These are phyloP conservation scores for Endogone sp. DNA, from an alignment of 192 early-diverging fungal genomes.

Conservation along the genomic window DNA sequence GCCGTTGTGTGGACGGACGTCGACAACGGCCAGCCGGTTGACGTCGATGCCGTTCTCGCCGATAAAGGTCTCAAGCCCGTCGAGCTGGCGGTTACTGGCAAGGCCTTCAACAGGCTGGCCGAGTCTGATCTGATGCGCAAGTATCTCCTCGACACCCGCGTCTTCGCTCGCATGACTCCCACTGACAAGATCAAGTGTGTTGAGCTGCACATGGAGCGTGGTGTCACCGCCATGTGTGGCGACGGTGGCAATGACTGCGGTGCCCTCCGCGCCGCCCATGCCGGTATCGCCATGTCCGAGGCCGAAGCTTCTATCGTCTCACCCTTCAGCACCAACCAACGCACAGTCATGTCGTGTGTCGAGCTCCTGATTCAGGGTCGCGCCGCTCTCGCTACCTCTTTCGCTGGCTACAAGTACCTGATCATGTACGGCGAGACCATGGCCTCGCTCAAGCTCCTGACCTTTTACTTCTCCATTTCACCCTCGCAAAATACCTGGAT, in stretches of 20 bases:
- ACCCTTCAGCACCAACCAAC: constrained; percentile 65
- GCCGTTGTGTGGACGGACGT: constrained; percentile 56
- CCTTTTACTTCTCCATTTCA: constrained; percentile 64
- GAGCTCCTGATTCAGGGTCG: constrained; percentile 67
- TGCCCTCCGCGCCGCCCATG: constrained; percentile 78
- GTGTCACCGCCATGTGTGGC: constrained; percentile 80
- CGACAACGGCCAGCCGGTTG: constrained; percentile 30
- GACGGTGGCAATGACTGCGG: constrained; percentile 86
- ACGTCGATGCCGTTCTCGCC: constrained; percentile 21
- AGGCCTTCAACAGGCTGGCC: constrained; percentile 55
- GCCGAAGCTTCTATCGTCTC: constrained; percentile 81
- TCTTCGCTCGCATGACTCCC: constrained; percentile 80
- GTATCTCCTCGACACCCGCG: constrained; percentile 62
- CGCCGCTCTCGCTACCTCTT: constrained; percentile 62
- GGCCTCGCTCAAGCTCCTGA: constrained; percentile 54
- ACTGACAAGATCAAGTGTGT: constrained; percentile 75
- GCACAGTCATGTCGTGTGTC: constrained; percentile 65
- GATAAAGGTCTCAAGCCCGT: constrained; percentile 30
- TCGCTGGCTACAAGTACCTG: constrained; percentile 68
- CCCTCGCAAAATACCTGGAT: constrained; percentile 66
- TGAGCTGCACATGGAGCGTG: constrained; percentile 68
- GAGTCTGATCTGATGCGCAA: constrained; percentile 38
- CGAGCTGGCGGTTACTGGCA: constrained; percentile 71
- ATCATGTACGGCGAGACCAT: constrained; percentile 62
- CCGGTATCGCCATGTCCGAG: constrained; percentile 75